phyloP scores from a whole-genome alignment of 1,139 yeast genomes.

The Blastobotrys apis region DNA sequence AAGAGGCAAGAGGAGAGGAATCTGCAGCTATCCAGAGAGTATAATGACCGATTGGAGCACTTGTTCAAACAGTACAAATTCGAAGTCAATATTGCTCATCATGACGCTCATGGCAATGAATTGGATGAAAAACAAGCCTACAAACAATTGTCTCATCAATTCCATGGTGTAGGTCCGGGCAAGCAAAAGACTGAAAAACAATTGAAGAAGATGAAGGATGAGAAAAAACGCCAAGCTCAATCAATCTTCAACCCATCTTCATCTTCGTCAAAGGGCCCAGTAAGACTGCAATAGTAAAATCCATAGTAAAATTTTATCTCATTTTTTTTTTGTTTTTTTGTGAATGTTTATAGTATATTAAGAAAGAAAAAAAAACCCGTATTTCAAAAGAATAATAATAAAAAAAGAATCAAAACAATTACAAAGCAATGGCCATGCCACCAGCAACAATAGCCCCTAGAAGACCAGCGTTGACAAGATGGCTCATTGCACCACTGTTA shows the following conservation, averaged over 20 bases:
- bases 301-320: neutral
- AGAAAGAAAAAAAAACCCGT: neutral
- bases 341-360: neutral
- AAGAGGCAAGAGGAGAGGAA: conserved; percentile 18
- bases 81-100: conserved; percentile 53
- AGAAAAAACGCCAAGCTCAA: conserved; percentile 28
- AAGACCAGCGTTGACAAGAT: conserved; percentile 52
- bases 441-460: conserved; percentile 73
- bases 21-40: too few relatives aligned
- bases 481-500: neutral
- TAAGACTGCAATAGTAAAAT: neutral
- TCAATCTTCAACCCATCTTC: conserved; percentile 22
- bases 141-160: conserved; percentile 77
- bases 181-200: conserved; percentile 42
- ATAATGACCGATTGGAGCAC: conserved; percentile 29
- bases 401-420: conserved; percentile 27
- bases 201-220: conserved; percentile 36
- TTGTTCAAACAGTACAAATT: conserved; percentile 56
- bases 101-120: conserved; percentile 66
- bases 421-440: conserved; percentile 64
- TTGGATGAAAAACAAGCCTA: conserved; percentile 74
- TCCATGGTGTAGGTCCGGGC: conserved; percentile 66
- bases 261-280: neutral
- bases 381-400: neutral
- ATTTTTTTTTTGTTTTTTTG: neutral